Conservation (phyloP, 148 eudicot species). For the Vaccinium corymbosum region DNA sequence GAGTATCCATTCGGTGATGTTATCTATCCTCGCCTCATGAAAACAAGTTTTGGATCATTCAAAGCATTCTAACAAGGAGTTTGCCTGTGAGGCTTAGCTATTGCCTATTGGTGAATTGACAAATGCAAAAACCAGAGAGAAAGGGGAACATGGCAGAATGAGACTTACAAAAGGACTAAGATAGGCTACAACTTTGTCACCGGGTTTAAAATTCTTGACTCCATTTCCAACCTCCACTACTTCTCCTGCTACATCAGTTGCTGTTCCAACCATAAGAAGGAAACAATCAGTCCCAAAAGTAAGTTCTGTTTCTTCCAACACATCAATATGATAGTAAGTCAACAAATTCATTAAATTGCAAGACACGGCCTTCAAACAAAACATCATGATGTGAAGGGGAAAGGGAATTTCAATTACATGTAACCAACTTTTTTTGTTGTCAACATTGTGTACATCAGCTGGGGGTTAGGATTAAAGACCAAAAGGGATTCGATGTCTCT, state of each 20-base stretch:
- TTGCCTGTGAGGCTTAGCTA: not conserved
- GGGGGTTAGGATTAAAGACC: too few species aligned
- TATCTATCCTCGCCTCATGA: not conserved
- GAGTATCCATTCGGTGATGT: not conserved
- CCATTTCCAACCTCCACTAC: slow-evolving; percentile 63
- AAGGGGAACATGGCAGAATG: not conserved
- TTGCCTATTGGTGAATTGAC: not conserved
- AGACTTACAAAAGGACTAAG: slow-evolving; percentile 41
- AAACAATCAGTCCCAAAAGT: slow-evolving; percentile 12
- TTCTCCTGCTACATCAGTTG: slow-evolving; percentile 76
- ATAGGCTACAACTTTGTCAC: slow-evolving; percentile 69
- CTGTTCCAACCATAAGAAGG: slow-evolving; percentile 30
- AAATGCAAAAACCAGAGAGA: not conserved
- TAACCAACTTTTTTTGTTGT: not conserved
- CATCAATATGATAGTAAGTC: not conserved
- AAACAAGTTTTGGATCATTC: not conserved
- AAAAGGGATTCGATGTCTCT: too few species aligned
- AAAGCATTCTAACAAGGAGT: not conserved
- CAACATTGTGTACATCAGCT: too few species aligned
- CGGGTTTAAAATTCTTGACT: slow-evolving; percentile 54
- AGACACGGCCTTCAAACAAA: not conserved
- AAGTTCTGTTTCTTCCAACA: not conserved
- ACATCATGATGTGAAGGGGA: not conserved
- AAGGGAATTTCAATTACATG: not conserved
- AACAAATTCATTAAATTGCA: not conserved